Conservation (phyloP, 129 eudicot species). For the Artemisia tridentata region DNA sequence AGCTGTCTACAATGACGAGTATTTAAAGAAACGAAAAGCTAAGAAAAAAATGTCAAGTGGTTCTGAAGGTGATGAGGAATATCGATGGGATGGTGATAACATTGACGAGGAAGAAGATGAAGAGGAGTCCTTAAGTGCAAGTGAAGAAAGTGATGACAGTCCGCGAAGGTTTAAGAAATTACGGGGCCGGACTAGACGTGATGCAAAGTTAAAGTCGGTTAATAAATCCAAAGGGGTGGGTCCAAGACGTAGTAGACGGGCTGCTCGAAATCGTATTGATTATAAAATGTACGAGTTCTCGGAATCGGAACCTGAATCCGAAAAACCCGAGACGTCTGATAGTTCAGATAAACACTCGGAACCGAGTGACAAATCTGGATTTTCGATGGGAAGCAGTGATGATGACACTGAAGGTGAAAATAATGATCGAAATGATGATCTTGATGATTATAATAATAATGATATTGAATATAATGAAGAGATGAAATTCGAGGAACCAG, state of each 20-base stretch:
- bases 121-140: slow-evolving; percentile 54
- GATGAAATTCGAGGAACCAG: slow-evolving; percentile 37
- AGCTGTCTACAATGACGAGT: slow-evolving; percentile 91
- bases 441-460: slow-evolving; percentile 36
- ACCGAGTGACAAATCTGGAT: slow-evolving; percentile 47
- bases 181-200: slow-evolving; percentile 64
- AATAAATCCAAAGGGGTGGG: slow-evolving; percentile 47
- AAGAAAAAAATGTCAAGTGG: slow-evolving; percentile 63
- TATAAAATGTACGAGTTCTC: slow-evolving; percentile 64
- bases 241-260: slow-evolving; percentile 80
- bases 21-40: slow-evolving; percentile 56
- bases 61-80: slow-evolving; percentile 95
- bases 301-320: slow-evolving; percentile 66
- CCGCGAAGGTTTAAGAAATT: slow-evolving; percentile 43
- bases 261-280: slow-evolving; percentile 64
- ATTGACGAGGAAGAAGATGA: slow-evolving; percentile 70
- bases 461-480: slow-evolving; percentile 36
- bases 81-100: slow-evolving; percentile 63
- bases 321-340: slow-evolving; percentile 49
- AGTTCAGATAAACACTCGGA: slow-evolving; percentile 45
- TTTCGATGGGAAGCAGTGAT: slow-evolving; percentile 53
- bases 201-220: slow-evolving; percentile 61
- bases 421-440: slow-evolving; percentile 40
- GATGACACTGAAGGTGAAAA: slow-evolving; percentile 51
- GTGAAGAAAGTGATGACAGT: slow-evolving; percentile 74